Conservation (phyloP, 2,329 filamentous ascomycete genomes). For the Ploettnerulaceae sp. region DNA sequence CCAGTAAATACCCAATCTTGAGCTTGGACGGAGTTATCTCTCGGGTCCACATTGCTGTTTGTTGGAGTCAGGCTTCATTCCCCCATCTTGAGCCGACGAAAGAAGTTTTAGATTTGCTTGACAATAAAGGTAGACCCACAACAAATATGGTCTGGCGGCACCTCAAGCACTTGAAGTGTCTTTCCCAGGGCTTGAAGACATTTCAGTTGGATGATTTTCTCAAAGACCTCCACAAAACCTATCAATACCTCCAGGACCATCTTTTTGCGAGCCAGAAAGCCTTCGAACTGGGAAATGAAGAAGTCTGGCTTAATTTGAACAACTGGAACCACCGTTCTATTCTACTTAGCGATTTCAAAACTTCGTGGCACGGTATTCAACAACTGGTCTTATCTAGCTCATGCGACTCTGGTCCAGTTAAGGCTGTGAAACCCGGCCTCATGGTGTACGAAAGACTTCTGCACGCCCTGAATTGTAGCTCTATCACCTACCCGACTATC, state of each 20-base stretch:
- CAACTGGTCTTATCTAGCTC: slow-evolving; percentile 26
- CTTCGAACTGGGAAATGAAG: slow-evolving; percentile 8
- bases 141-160: slow-evolving; percentile 21
- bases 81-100: slow-evolving; percentile 13
- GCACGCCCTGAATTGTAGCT: slow-evolving; percentile 21
- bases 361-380: slow-evolving; percentile 21
- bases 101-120: slow-evolving; percentile 9
- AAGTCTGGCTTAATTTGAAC: slow-evolving; percentile 25
- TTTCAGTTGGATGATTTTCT: slow-evolving; percentile 17
- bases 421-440: slow-evolving; percentile 22
- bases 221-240: slow-evolving; percentile 20
- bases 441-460: slow-evolving; percentile 25
- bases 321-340: neutral
- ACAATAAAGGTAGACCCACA: slow-evolving; percentile 4
- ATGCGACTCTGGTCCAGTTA: slow-evolving; percentile 21
- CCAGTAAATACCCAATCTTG: slow-evolving; percentile 4
- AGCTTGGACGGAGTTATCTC: slow-evolving; percentile 19
- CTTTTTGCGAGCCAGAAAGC: slow-evolving; percentile 4
- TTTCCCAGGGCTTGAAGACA: slow-evolving; percentile 10
- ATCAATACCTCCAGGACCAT: slow-evolving; percentile 24
- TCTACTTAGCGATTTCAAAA: slow-evolving; percentile 13
- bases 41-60: slow-evolving; percentile 16
- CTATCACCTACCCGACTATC: slow-evolving; percentile 23
- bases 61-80: slow-evolving; percentile 29
- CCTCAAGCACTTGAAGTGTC: slow-evolving; percentile 20